phyloP scores from a whole-genome alignment of 2,329 filamentous ascomycete genomes.

The Macrophomina pseudophaseolina region DNA sequence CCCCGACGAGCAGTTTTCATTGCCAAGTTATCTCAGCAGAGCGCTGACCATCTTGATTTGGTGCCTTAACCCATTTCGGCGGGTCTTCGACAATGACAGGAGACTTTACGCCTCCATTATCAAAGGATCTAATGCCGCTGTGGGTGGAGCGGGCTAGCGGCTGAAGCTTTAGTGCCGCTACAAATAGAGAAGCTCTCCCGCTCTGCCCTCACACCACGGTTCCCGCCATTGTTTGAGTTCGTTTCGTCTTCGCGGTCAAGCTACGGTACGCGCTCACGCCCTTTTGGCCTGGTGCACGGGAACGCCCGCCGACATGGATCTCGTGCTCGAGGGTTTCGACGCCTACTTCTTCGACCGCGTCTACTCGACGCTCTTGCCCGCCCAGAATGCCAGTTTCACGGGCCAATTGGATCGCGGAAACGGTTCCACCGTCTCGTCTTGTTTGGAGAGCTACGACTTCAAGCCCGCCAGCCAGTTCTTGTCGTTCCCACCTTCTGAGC shows the following conservation, averaged over 20 bases:
- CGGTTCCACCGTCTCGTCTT: slow-evolving; percentile 40
- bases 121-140: too few species aligned
- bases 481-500: slow-evolving; percentile 70
- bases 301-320: slow-evolving; percentile 71
- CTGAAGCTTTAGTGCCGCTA: not conserved
- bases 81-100: too few species aligned
- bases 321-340: slow-evolving; percentile 84
- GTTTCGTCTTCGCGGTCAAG: too few species aligned
- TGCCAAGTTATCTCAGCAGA: not conserved
- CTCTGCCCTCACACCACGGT: not conserved
- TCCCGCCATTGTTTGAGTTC: not conserved
- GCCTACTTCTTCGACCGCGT: slow-evolving; percentile 79
- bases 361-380: slow-evolving; percentile 73
- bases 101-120: too few species aligned
- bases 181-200: not conserved
- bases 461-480: slow-evolving; percentile 74
- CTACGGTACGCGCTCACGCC: not conserved
- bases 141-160: not conserved
- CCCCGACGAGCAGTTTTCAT: too few species aligned
- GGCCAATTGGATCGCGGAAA: slow-evolving; percentile 64
- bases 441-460: slow-evolving; percentile 62
- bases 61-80: too few species aligned
- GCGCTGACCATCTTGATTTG: not conserved
- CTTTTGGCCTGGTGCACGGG: too few species aligned
- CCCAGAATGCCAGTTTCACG: slow-evolving; percentile 48